These are phyloP conservation scores for Sextonia rubra DNA, from an alignment of 164 flowering plant species.

Conservation along the genomic window DNA sequence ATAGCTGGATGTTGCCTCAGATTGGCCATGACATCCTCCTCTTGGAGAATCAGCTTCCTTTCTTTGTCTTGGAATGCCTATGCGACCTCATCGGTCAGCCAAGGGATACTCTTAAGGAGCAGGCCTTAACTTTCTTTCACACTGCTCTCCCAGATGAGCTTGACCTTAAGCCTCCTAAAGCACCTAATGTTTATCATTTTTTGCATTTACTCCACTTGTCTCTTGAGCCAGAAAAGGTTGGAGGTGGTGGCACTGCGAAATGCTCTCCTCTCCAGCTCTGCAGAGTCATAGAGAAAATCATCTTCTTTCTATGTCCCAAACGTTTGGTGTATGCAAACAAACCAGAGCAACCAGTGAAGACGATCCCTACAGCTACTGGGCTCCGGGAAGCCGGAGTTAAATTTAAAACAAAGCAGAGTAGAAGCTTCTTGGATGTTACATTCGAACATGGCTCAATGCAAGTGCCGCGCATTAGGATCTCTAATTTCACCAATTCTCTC, in stretches of 20 bases:
- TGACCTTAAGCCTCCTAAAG: neutral
- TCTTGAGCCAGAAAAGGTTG: neutral
- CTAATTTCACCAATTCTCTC: neutral
- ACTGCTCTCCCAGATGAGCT: slow-evolving; percentile 4
- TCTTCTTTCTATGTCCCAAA: slow-evolving; percentile 30
- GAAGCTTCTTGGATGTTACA: slow-evolving; percentile 37
- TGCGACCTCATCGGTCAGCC: neutral
- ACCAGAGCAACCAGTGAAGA: slow-evolving; percentile 11
- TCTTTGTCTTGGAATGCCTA: slow-evolving; percentile 2
- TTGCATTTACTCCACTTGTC: neutral
- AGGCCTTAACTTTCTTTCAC: neutral
- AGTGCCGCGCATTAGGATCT: neutral
- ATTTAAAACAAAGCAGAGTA: slow-evolving; percentile 27
- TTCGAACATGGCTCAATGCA: slow-evolving; percentile 29
- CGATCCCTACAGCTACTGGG: slow-evolving; percentile 20
- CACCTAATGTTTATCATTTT: neutral
- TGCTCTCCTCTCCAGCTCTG: no score
- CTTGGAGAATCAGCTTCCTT: slow-evolving; percentile 9
- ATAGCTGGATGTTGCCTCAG: neutral
- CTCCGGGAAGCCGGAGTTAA: slow-evolving; percentile 47
- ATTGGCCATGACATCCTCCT: neutral
- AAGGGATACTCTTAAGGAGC: neutral
- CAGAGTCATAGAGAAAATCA: slow-evolving; percentile 5
- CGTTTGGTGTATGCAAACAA: slow-evolving; percentile 25
- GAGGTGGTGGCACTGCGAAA: no score